Percentiles rank a stretch among this genome's conserved stretches.
Conservation (phyloP, 768 basidiomycete genomes). For the Botryobasidium botryosum region DNA sequence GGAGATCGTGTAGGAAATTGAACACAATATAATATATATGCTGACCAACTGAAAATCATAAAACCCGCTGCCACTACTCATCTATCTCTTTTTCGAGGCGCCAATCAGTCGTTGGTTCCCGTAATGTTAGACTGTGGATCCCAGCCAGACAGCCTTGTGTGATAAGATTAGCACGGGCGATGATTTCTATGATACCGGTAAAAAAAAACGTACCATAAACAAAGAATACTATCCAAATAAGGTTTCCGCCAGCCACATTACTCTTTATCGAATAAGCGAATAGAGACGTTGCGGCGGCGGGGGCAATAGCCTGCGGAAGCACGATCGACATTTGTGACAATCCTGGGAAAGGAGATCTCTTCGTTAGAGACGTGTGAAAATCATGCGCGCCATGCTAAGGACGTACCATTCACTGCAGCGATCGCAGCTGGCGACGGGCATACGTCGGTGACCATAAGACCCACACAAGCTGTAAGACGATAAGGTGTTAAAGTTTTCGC, state of each 20-base stretch:
- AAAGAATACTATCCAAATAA: slow-evolving; percentile 1
- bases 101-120: too few species aligned
- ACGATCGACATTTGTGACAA: background rate
- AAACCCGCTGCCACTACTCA: too few species aligned
- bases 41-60: too few species aligned
- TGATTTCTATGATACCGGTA: too few species aligned
- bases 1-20: too few species aligned
- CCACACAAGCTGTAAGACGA: background rate
- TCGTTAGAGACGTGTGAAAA: background rate
- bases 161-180: too few species aligned
- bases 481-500: background rate
- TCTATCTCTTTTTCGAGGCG: too few species aligned
- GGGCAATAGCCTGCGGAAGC: background rate
- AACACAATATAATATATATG: too few species aligned
- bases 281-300: slow-evolving; percentile 7
- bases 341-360: background rate
- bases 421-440: background rate
- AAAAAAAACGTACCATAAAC: too few species aligned
- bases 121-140: too few species aligned
- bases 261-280: slow-evolving; percentile 8
- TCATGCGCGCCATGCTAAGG: background rate
- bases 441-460: background rate
- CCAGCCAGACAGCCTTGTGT: too few species aligned
- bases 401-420: background rate
- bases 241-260: background rate